Conservation (phyloP, 495 filamentous ascomycete genomes). For the Lepidopterella palustris region DNA sequence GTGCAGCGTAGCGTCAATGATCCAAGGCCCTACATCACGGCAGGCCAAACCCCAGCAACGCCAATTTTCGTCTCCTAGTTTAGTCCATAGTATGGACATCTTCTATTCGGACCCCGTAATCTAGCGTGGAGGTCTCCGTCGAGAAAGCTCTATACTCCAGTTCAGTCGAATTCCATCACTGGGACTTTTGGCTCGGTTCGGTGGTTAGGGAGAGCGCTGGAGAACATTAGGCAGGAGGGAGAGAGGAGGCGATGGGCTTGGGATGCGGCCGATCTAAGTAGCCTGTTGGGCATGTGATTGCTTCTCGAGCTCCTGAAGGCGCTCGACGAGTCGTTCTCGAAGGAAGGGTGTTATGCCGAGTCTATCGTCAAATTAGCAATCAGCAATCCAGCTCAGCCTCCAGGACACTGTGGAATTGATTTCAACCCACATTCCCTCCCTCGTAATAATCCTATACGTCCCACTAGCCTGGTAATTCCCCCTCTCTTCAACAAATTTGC, state of each 20-base stretch:
- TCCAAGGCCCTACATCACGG: not conserved
- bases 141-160: no score
- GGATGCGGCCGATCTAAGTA: not conserved
- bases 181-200: no score
- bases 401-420: not conserved
- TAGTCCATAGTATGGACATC: no score
- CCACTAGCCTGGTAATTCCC: slow-evolving; percentile 59
- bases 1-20: not conserved
- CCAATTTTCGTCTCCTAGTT: no score
- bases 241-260: not conserved
- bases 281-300: not conserved
- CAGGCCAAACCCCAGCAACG: no score
- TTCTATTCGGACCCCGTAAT: no score
- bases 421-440: slow-evolving; percentile 60
- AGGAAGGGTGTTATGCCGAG: slow-evolving; percentile 52
- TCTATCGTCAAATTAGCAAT: slow-evolving; percentile 28
- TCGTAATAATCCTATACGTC: slow-evolving; percentile 62
- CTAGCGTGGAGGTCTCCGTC: no score
- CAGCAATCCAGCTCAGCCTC: not conserved
- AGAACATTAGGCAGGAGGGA: not conserved
- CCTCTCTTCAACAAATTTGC: slow-evolving; percentile 57
- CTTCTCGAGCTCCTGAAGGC: slow-evolving; percentile 1
- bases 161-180: no score
- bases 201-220: no score
- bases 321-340: slow-evolving; percentile 48